Evolutionary conservation across 2,329 filamentous ascomycete genomes (phyloP).

Genomic region (Ceratocystis ficicola): DNA sequence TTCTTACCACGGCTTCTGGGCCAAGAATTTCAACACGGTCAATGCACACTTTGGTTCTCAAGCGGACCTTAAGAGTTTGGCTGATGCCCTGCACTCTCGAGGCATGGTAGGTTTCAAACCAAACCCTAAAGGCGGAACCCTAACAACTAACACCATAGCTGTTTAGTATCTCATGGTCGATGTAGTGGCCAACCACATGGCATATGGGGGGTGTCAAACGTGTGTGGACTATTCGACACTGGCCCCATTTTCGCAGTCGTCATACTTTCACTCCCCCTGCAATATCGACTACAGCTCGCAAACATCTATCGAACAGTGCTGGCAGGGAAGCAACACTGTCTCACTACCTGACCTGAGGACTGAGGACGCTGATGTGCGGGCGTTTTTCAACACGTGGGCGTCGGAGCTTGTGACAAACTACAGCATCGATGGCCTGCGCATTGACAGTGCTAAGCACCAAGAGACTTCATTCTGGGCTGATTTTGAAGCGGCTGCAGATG

Average conservation of each 20-base stretch:
- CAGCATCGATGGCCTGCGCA: conserved; percentile 54
- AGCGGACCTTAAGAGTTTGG: conserved; percentile 37
- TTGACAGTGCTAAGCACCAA: conserved; percentile 57
- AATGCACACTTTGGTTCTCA: conserved; percentile 40
- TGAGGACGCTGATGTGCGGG: conserved; percentile 55
- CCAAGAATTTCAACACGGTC: conserved; percentile 31
- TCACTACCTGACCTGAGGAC: conserved; percentile 59
- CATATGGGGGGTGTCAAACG: conserved; percentile 34
- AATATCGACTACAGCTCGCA: conserved; percentile 39
- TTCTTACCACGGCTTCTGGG: conserved; percentile 34
- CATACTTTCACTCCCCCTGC: conserved; percentile 46
- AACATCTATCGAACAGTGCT: conserved; percentile 34
- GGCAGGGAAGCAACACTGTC: conserved; percentile 39
- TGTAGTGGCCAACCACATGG: conserved; percentile 41
- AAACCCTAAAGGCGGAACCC: neutral
- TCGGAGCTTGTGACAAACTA: conserved; percentile 56
- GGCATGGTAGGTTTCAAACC: conserved; percentile 33
- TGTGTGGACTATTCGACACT: conserved; percentile 43
- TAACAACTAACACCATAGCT: conserved; percentile 2
- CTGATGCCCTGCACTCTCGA: conserved; percentile 38
- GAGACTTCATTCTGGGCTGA: conserved; percentile 40
- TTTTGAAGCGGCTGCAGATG: conserved; percentile 45
- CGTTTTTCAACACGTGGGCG: conserved; percentile 54
- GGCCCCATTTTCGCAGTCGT: conserved; percentile 41
- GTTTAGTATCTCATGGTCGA: conserved; percentile 43